Evolutionary conservation across 495 filamentous ascomycete genomes (phyloP), one percentile per base, ranked within the genome.

Genomic region (Bombardia bombarda): DNA sequence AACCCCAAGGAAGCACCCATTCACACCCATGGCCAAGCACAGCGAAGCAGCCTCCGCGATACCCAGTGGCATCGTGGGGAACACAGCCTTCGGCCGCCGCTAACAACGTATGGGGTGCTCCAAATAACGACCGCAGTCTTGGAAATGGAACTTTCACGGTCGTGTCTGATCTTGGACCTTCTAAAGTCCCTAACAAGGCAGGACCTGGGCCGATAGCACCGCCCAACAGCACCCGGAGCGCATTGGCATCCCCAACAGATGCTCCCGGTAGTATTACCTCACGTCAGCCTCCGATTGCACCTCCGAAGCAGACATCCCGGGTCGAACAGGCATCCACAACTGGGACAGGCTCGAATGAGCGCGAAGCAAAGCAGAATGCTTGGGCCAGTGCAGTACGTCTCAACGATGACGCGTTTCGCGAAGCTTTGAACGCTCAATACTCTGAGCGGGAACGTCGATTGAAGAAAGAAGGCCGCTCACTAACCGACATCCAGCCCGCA

Each of bases 121-220:
- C 83, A 7, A 78, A 72, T 36, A 82, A 75, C 53, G 77, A 85
- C 50, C 76, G 78, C 43, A 77, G 75, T 17, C 69, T 89, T 18
- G 85, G 85, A 2, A 89, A 89, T 51, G 85, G 85, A n/a, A 84
- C 84, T 3, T 89, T 89, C 53, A 78, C 80, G 36, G 73, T 77
- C 36, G 70, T 76, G 40, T 63, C 87, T 16, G 68, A 72, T 8
- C 58, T 69, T 56, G 38, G 63, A 62, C 36, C 53, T 52, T 26
- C 67, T 56, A 47, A 46, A 50, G 56, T 60, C 12, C 46, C 57
- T 12, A 43, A 40, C 14, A 63, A 66, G 42, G 43, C 63, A 2
- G 66, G 66, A 1, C 67, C 71, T n/a, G 63, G 67, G 2, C 67
- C 75, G 1, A 72, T 73, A 30, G 63, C 57, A 0, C 72, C 42